Base-by-base conservation (phyloP, 345 rosid species). In the Viola odorata region DNA sequence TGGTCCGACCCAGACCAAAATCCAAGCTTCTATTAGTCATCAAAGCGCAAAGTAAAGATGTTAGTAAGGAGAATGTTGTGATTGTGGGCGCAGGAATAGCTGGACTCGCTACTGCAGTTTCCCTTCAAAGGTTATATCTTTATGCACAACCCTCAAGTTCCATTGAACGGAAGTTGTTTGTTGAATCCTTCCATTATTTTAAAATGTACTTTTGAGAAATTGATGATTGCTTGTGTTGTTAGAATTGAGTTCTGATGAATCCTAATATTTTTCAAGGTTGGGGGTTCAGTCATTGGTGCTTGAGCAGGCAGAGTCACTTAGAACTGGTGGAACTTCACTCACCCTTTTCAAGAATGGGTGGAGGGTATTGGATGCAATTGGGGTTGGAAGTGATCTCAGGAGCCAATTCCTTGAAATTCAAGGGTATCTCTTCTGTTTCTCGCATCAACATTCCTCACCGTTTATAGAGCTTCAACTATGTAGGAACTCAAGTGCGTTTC, bases 261-360 rank as follows among this genome's bases (percentile, higher is more conserved):
- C 32, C 32, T 23, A 23, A 23, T 23, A 0, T 23, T 23, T 23
- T 23, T 23, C 32, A 9, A 71, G 98, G 84, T 81, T 87, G 0
- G 96, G 96, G 45, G 59, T 89, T 68, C 68, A 79, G 63, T 92
- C 98, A 3, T 54, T 82, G 71, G 94, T 92, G 78, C 76, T 92
- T 57, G 98, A 92, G 79, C 96, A 89, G 59, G 81, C 91, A 12
- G 96, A 81, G 59, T 87, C 98, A 12, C 92, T 92, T 59, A 73
- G 91, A 69, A 89, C 94, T 3, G 80, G 89, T 13, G 98, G 96
- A 72, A 80, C 94, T 54, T 92, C 98, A 14, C 81, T 92, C 53
- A 89, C 98, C 9, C 89, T 89, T 23, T 89, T 89, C 78, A 89
- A 92, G 83, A 92, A 92, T 53, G 98, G 98, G 12, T 92, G 98